Evolutionary conservation across 768 basidiomycete genomes (phyloP).

Genomic region (Gloeopeniophorella convolvens): DNA sequence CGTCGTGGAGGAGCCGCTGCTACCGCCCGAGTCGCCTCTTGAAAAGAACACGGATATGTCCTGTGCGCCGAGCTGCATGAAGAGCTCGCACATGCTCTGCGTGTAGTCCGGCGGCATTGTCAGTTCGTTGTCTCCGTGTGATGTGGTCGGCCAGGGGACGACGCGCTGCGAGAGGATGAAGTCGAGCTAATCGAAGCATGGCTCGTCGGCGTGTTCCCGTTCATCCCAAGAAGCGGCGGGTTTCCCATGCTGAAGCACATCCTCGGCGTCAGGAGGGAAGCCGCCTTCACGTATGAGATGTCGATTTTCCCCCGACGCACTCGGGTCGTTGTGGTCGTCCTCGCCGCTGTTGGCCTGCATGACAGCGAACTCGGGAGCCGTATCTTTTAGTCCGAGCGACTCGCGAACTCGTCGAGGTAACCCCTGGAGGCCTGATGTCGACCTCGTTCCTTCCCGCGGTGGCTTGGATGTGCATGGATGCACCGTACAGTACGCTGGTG

Average conservation of each 20-base stretch:
- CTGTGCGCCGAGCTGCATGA: conserved; percentile 53
- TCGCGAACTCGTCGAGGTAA: conserved; percentile 45
- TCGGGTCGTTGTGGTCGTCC: conserved; percentile 46
- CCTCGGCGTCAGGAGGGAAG: conserved; percentile 49
- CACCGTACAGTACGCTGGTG: conserved; percentile 33
- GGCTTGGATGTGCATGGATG: conserved; percentile 26
- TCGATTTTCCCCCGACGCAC: conserved; percentile 44
- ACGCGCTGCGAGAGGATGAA: conserved; percentile 38
- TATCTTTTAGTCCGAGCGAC: conserved; percentile 41
- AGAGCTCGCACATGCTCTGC: conserved; percentile 48
- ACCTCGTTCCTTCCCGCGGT: conserved; percentile 28
- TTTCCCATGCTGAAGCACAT: conserved; percentile 62
- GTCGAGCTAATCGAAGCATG: conserved; percentile 59
- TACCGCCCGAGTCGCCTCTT: conserved; percentile 59
- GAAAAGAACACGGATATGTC: conserved; percentile 59
- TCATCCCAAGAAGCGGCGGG: conserved; percentile 53
- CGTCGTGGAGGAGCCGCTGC: conserved; percentile 45
- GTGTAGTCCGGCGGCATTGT: conserved; percentile 56
- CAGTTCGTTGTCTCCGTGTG: conserved; percentile 56
- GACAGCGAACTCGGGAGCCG: background rate
- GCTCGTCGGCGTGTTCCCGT: conserved; percentile 36
- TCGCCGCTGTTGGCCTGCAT: background rate
- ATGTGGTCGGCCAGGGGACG: conserved; percentile 56
- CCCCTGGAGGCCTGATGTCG: conserved; percentile 38
- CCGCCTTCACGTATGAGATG: conserved; percentile 31